Evolutionary conservation across 495 filamentous ascomycete species (phyloP).

Genomic region (Stereocaulon alpinum): DNA sequence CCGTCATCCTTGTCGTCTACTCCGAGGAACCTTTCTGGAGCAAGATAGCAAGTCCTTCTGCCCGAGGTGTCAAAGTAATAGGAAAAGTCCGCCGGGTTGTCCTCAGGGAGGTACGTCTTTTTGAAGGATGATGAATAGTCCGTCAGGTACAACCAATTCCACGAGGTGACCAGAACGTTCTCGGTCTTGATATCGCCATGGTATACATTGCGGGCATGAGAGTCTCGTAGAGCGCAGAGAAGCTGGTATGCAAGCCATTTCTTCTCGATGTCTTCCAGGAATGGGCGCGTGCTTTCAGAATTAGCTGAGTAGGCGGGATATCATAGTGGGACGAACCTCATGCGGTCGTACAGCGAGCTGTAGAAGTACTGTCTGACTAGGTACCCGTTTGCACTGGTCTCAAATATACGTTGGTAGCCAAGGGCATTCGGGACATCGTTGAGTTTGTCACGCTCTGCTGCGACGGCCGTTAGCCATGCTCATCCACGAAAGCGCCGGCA

Average conservation of each 20-base stretch:
- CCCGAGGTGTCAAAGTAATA: conserved; percentile 96
- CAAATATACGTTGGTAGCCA: conserved; percentile 77
- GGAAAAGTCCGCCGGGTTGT: conserved; percentile 94
- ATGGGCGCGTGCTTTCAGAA: conserved; percentile 65
- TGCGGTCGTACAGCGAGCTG: conserved; percentile 92
- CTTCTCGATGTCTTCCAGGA: conserved; percentile 95
- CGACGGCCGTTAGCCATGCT: conserved; percentile 12
- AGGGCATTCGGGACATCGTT: conserved; percentile 84
- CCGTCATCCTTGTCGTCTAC: conserved; percentile 55
- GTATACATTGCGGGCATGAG: conserved; percentile 79
- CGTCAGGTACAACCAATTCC: conserved; percentile 97
- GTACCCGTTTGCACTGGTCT: conserved; percentile 83
- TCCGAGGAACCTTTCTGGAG: conserved; percentile 80
- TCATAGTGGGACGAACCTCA: conserved; percentile 45
- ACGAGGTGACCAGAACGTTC: conserved; percentile 92
- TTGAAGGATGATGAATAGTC: conserved; percentile 97
- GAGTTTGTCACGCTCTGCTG: conserved; percentile 72
- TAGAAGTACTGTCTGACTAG: conserved; percentile 94
- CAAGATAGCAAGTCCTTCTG: conserved; percentile 88
- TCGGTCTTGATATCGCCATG: conserved; percentile 99
- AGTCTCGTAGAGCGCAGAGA: conserved; percentile 84
- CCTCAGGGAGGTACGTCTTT: conserved; percentile 85
- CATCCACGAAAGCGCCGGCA: neutral
- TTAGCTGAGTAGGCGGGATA: neutral
- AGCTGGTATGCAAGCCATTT: conserved; percentile 98